Evolutionary conservation across 169 alveolate species (phyloP), one percentile per base, ranked within the genome.

Genomic region (Neospora caninum): DNA sequence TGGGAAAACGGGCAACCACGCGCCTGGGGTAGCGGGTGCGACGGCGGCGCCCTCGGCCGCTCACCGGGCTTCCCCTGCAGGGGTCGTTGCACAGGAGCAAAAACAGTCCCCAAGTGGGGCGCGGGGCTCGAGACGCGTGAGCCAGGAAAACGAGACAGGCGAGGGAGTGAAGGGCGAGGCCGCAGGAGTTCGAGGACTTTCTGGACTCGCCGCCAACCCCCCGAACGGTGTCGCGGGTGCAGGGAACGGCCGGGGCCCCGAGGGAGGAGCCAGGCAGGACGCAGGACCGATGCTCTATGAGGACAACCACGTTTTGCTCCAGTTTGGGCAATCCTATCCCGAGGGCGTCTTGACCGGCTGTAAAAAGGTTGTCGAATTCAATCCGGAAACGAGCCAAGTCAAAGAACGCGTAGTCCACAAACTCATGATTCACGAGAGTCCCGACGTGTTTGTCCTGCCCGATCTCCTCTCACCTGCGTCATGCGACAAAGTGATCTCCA

Each of bases 371-470:
- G 53, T 41, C 34, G 89, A 82, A 31, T 0, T 22, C 36, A 36
- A 36, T 31, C 41, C 31, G 36, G 69, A 82, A 6, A 18, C 36
- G 9, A 22, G 27, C 34, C 34, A 4, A 9, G 89, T 29, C 38
- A 25, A 42, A 67, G 67, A 38, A 6, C n/a, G 89, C 10, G 9
- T 82, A 29, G 94, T 93, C 20, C 91, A 82, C 38, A 86, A 64
- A 53, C 93, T 93, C 58, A 69, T 82, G 78, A 91, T 93, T 20
- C 91, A 86, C 39, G 83, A 91, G n/a, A 53, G 67, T 7, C 95
- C 95, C 38, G 93, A 88, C 34, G 95, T 93, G 27, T 78, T 80
- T 67, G n/a, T 88, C 22, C 58, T 91, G 49, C 94, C 93, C 38
- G 36, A 88, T 34, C 80, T 93, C 36, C 34, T 93, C 42, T 69